phyloP scores from a whole-genome alignment of 2,329 filamentous ascomycete species.

The Leptoxyphium fumago region DNA sequence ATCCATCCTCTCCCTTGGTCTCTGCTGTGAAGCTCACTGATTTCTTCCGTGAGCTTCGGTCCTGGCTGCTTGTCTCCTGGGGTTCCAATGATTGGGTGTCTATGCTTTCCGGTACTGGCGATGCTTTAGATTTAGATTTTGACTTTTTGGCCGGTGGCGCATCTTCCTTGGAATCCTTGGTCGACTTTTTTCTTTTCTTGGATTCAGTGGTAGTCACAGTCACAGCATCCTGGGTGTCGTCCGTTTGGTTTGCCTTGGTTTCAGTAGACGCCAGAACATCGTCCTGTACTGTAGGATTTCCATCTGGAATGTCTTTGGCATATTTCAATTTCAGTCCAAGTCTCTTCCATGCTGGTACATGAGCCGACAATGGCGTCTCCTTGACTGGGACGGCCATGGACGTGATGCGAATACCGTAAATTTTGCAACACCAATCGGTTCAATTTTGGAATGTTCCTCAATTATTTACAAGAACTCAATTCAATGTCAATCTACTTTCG shows the following conservation, averaged over 20 bases:
- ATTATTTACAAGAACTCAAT: too few species aligned
- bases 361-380: not conserved
- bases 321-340: conserved; percentile 46
- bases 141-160: not conserved
- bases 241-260: not conserved
- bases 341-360: conserved; percentile 44
- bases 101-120: not conserved
- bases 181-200: not conserved
- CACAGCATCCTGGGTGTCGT: not conserved
- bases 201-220: not conserved
- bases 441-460: too few species aligned
- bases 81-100: too few species aligned
- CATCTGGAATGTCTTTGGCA: conserved; percentile 22
- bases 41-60: conserved; percentile 24
- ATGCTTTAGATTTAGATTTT: not conserved
- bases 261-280: too few species aligned
- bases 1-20: conserved; percentile 44
- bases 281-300: not conserved
- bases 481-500: not conserved
- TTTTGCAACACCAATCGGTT: too few species aligned
- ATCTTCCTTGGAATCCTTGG: not conserved
- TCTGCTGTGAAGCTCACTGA: conserved; percentile 51
- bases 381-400: too few species aligned
- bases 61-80: too few species aligned
- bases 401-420: too few species aligned